A percentile compares a stretch with the other conserved stretches of the same genome.
These are phyloP conservation scores for Hibiscus syriacus DNA, from an alignment of 345 rosid genomes.

Conservation along the genomic window DNA sequence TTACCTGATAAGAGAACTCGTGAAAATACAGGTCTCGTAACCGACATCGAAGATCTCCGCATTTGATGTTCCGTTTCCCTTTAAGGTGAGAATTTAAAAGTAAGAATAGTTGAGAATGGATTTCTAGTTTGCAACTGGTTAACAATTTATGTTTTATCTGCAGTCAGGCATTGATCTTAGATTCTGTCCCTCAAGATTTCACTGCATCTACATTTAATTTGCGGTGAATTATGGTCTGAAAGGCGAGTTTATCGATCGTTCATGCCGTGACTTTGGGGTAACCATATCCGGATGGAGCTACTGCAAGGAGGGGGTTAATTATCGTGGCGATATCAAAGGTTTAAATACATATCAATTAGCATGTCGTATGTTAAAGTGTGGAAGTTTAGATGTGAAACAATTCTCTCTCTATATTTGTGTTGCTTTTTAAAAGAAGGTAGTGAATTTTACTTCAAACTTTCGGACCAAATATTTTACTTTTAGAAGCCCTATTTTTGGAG, in stretches of 20 bases:
- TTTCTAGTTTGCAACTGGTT: not conserved
- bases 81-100: not conserved
- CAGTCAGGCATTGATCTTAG: not conserved
- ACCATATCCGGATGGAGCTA: not conserved
- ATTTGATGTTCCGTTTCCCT: constrained; percentile 15
- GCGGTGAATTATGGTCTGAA: not conserved
- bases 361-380: not conserved
- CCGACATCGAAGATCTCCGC: constrained; percentile 90
- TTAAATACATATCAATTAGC: not conserved
- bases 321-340: not conserved
- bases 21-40: constrained; percentile 21
- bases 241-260: not conserved
- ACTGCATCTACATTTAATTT: not conserved
- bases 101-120: not conserved
- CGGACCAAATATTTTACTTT: too few relatives aligned
- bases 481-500: too few relatives aligned
- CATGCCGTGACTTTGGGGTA: not conserved
- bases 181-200: not conserved
- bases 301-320: not conserved
- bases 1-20: constrained; percentile 33
- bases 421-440: not conserved
- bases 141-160: not conserved
- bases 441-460: not conserved
- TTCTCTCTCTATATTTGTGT: not conserved
- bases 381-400: too few relatives aligned